Evolutionary conservation across 2,329 filamentous ascomycete species (phyloP), one percentile per base, ranked within the genome.

Genomic region (Chaetomiaceae sp.): DNA sequence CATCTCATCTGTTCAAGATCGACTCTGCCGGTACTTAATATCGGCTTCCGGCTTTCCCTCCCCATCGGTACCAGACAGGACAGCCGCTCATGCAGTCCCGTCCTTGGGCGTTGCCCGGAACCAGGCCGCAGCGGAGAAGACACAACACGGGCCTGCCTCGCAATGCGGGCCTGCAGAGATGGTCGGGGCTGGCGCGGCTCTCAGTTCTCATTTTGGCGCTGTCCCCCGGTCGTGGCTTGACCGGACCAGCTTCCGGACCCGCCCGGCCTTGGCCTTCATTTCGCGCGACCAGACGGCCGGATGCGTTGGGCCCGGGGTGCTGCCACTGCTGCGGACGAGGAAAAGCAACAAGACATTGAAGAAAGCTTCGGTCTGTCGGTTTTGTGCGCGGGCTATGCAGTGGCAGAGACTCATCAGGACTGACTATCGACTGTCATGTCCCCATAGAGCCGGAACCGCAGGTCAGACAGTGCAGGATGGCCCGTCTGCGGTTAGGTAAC

Each of bases 201-300:
- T n/a, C n/a, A n/a, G n/a, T n/a, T n/a, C n/a, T n/a, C n/a, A n/a
- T n/a, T n/a, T n/a, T n/a, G n/a, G n/a, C n/a, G n/a, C n/a, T n/a
- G n/a, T n/a, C n/a, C 40, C 47, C 39, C 19, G 33, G 45, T 40
- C 27, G 23, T 43, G 33, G 51, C 44, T 49, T 48, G 17, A 9
- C 36, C 22, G 51, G 34, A n/a, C 22, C 40, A 44, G 33, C 46
- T 49, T 49, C 51, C 51, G 51, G 45, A 20, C 39, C 25, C 46
- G 44, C 45, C 22, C 23, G 34, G 6, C 22, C 23, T 17, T 44
- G 38, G 14, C 38, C 22, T 49, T 46, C 49, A 49, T 54, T 54
- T 46, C 51, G n/a, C n/a, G n/a, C n/a, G n/a, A n/a, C n/a, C 40
- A 54, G 33, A 20, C 22, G 23, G 38, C 45, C 38, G 51, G 51